Conservation (phyloP, 352 stramenopile species). For the Phytophthora kernoviae region DNA sequence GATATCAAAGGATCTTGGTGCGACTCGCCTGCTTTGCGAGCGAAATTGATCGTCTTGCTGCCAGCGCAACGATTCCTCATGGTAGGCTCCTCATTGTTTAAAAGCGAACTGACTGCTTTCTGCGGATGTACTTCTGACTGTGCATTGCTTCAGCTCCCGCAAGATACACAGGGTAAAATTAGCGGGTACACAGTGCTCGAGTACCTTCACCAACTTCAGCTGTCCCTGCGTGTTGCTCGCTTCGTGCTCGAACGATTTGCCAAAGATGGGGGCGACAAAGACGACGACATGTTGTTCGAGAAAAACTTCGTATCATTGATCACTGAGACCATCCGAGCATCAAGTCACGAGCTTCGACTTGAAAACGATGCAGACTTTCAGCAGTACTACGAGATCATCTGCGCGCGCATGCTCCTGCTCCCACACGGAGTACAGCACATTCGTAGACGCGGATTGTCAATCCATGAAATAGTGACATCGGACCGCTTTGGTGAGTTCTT, state of each 20-base stretch:
- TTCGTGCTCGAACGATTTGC: conserved; percentile 19
- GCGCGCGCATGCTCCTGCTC: conserved; percentile 54
- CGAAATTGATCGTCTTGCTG: conserved; percentile 40
- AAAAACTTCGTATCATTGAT: conserved; percentile 36
- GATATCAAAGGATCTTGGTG: conserved; percentile 22
- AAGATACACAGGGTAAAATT: conserved; percentile 35
- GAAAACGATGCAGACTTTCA: conserved; percentile 48
- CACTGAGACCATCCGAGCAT: conserved; percentile 23
- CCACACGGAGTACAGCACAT: conserved; percentile 43
- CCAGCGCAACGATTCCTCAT: conserved; percentile 45
- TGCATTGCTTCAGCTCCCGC: conserved; percentile 37
- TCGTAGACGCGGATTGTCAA: conserved; percentile 22
- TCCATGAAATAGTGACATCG: conserved; percentile 36
- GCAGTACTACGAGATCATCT: conserved; percentile 71
- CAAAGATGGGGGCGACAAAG: conserved; percentile 6
- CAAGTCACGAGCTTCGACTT: conserved; percentile 22
- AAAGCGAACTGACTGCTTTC: not conserved
- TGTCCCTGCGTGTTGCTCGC: conserved; percentile 32
- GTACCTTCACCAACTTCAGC: conserved; percentile 50
- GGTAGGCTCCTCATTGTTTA: conserved; percentile 35
- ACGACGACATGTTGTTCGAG: conserved; percentile 34
- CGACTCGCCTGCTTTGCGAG: not conserved
- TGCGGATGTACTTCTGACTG: not conserved
- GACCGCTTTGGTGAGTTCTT: conserved; percentile 51
- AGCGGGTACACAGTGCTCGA: conserved; percentile 53